Base-by-base conservation (phyloP, 352 stramenopile species). In the Phytophthora hibernalis region DNA sequence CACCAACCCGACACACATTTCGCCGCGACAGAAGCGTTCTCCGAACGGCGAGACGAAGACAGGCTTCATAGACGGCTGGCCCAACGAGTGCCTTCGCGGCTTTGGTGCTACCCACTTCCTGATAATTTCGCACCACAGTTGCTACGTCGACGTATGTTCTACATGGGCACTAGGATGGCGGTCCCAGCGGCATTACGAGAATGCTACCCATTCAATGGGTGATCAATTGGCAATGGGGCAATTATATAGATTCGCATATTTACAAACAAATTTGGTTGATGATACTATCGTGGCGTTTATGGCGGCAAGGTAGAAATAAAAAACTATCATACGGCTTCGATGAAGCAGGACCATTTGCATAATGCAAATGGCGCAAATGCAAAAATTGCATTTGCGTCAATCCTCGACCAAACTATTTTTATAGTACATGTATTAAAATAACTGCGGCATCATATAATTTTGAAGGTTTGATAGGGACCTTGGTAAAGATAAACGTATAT, bases 1-100 rank as follows among this genome's bases (percentile, higher is more conserved):
- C 55, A 74, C 73, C n/a, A 80, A 81, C 51, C 74, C 77, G 21
- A 83, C 67, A 5, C 68, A 80, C 54, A 70, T 85, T 47, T 70
- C 61, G 31, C 77, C 63, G 24, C 71, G 77, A 2, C 57, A 74
- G 30, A 68, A 63, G 11, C 77, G 74, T 1, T 48, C 56, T 3
- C 58, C 63, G 0, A 76, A 70, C 11, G 31, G 54, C 10, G 53
- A 73, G 28, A 70, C 50, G 11, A 72, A 71, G 45, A 61, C 63
- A 1, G 52, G 28, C 5, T 76, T 71, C 42, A 20, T 7, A 22
- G 68, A 42, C 8, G 68, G 55, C n/a, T 76, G 65, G 57, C 65
- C 65, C 0, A 73, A 70, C 43, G 79, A 90, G 31, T 87, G 81
- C 43, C 64, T 87, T n/a, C 65, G 74, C 9, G 77, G 74, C 0